phyloP scores from a whole-genome alignment of 2,329 filamentous ascomycete species.

The Aspergillus clavatus region DNA sequence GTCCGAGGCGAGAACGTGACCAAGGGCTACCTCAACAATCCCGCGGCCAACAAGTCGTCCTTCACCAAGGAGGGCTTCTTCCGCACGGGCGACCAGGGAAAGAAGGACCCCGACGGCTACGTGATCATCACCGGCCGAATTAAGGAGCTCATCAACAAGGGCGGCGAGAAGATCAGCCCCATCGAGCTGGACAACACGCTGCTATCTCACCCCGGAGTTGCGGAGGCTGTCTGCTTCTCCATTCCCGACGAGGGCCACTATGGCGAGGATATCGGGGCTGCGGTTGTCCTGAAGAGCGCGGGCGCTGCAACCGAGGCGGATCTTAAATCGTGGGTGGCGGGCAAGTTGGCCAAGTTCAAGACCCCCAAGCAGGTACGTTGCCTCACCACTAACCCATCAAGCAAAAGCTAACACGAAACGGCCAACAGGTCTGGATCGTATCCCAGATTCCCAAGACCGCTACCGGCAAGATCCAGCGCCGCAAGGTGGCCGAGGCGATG shows the following conservation, averaged over 20 bases:
- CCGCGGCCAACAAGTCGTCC: constrained; percentile 65
- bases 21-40: constrained; percentile 79
- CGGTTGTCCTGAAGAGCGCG: constrained; percentile 67
- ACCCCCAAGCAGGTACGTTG: constrained; percentile 68
- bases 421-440: constrained; percentile 66
- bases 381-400: too few species aligned
- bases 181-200: constrained; percentile 83
- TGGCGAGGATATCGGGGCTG: constrained; percentile 74
- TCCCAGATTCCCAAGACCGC: constrained; percentile 84
- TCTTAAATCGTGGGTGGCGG: constrained; percentile 63
- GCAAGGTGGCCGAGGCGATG: constrained; percentile 83
- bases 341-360: constrained; percentile 76
- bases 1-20: constrained; percentile 80
- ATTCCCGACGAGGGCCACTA: constrained; percentile 72
- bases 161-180: constrained; percentile 82
- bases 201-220: constrained; percentile 65
- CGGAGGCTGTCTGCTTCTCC: constrained; percentile 78
- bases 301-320: constrained; percentile 54
- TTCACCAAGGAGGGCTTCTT: constrained; percentile 77
- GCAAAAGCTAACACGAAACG: constrained; percentile 2
- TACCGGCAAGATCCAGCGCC: constrained; percentile 82
- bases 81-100: constrained; percentile 82
- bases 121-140: constrained; percentile 84
- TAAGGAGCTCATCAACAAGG: constrained; percentile 88
- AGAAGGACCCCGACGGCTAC: constrained; percentile 73